Conservation (phyloP, 1,284 basidiomycete species). For the Laetiporus sulphureus region DNA sequence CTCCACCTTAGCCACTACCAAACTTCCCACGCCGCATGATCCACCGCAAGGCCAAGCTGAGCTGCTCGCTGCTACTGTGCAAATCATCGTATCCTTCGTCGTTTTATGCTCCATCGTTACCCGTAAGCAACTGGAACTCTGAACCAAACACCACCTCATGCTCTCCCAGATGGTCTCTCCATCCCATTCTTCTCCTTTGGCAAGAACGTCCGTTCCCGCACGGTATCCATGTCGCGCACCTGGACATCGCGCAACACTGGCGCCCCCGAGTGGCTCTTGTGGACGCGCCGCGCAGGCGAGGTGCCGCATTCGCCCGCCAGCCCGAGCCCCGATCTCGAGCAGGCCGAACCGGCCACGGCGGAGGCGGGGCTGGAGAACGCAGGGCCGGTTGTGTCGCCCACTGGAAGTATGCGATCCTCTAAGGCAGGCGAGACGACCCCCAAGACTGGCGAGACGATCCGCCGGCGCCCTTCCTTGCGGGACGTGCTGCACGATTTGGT, state of each 20-base stretch:
- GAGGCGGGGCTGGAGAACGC: neutral
- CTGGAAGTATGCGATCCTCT: neutral
- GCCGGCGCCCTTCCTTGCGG: neutral
- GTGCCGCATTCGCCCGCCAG: neutral
- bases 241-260: conserved; percentile 19
- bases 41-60: conserved; percentile 66
- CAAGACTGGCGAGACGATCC: neutral
- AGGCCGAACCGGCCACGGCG: neutral
- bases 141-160: neutral
- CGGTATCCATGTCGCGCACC: conserved; percentile 29
- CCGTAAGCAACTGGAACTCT: conserved; percentile 45
- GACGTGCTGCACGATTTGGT: too few relatives aligned
- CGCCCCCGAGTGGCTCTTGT: conserved; percentile 46
- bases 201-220: conserved; percentile 58
- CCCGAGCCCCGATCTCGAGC: neutral
- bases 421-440: neutral
- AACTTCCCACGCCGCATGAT: conserved; percentile 51
- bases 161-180: conserved; percentile 69
- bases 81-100: conserved; percentile 80
- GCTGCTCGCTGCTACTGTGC: conserved; percentile 61
- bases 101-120: conserved; percentile 80
- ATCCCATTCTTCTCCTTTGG: conserved; percentile 83
- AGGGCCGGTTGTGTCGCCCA: neutral
- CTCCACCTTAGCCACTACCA: conserved; percentile 66
- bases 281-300: conserved; percentile 23